These are phyloP conservation scores for Dillenia suffruticosa DNA, from an alignment of 164 flowering plant genomes.

Conservation along the genomic window DNA sequence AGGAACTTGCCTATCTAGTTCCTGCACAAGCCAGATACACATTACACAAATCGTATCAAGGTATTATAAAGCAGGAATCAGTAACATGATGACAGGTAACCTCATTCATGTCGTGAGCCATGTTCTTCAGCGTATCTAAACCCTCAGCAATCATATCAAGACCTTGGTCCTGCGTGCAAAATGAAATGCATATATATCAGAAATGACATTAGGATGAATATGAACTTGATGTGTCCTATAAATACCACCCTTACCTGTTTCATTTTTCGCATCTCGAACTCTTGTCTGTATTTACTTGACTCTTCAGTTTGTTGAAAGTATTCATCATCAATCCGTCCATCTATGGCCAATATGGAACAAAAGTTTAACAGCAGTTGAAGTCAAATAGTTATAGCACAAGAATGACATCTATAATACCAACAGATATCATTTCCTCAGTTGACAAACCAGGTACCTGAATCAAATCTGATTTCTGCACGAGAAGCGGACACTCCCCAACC, in stretches of 20 bases:
- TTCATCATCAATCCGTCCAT: conserved; percentile 66
- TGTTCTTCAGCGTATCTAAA: conserved; percentile 78
- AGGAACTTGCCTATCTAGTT: conserved; percentile 94
- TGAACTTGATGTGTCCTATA: background rate
- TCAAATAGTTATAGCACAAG: no score
- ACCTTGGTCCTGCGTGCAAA: conserved; percentile 70
- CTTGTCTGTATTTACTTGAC: conserved; percentile 75
- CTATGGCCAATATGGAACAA: conserved; percentile 22
- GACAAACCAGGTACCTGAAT: conserved; percentile 46
- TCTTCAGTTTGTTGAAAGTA: conserved; percentile 71
- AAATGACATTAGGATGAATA: background rate
- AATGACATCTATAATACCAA: no score
- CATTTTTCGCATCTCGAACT: conserved; percentile 88
- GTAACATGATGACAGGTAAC: conserved; percentile 27
- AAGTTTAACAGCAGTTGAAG: background rate
- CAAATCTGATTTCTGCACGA: conserved; percentile 69
- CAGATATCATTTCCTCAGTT: no score
- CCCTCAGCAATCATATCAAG: conserved; percentile 87
- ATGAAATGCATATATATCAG: no score
- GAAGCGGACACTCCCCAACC: conserved; percentile 71
- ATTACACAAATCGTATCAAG: background rate
- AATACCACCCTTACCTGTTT: conserved; percentile 51
- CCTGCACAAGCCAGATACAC: conserved; percentile 43
- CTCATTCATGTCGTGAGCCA: conserved; percentile 99
- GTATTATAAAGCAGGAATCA: conserved; percentile 2